Base-by-base conservation (phyloP, 306 rosid species). In the Dalbergia cultrata region DNA sequence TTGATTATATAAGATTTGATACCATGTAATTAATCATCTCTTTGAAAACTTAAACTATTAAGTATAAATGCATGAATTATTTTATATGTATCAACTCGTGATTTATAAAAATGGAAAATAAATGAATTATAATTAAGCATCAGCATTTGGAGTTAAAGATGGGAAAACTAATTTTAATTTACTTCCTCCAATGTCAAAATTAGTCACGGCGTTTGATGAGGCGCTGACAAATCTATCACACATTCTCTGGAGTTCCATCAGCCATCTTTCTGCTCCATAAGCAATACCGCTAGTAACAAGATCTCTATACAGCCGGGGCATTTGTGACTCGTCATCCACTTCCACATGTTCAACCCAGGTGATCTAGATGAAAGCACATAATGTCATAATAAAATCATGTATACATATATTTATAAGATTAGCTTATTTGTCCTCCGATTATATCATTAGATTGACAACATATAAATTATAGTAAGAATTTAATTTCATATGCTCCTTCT, bases 261-360 rank as follows among this genome's bases (percentile, higher is more conserved):
- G 50, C 97, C 98, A 94, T 77, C 94, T 83, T 60, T 88, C 84
- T 14, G 98, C 97, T 76, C 97, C 98, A 72, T 84, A 94, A 8
- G 92, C 91, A 14, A 57, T 26, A 14, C 13, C 66, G 11, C 62
- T 62, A 8, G 64, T 74, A 1, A 90, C 78, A 52, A 90, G 72
- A 74, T 88, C 89, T 70, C 89, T 84, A 19, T 79, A 94, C 3
- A 89, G 82, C 17, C 60, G 31, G 67, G 89, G 93, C 1, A 83
- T 60, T 50, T 83, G 86, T 16, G 62, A 45, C 66, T 67, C 86
- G 5, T 89, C 91, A 63, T 90, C 97, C 41, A 92, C 93, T 70
- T 87, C 88, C 12, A 92, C 93, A 76, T 92, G 97, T 64, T 94
- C 98, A 12, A 90, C 77, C 97, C 98, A 92, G 7, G 89, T 87